phyloP scores from a whole-genome alignment of 768 basidiomycete genomes.

The Coprinellus micaceus region DNA sequence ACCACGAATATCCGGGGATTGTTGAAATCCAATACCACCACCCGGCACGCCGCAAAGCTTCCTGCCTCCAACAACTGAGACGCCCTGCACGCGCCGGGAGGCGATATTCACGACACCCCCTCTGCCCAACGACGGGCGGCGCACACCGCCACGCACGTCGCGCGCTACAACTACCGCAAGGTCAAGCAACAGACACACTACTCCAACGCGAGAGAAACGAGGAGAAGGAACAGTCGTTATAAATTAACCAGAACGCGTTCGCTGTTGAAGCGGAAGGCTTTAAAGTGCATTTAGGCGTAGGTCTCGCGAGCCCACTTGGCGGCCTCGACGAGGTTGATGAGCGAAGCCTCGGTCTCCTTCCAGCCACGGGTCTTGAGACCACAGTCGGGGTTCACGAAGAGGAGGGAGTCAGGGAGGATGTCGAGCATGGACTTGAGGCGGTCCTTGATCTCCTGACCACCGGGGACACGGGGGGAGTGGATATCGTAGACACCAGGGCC shows the following conservation, averaged over 20 bases:
- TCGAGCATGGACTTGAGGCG: slow-evolving; percentile 81
- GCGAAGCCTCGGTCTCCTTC: slow-evolving; percentile 93
- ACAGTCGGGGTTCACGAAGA: slow-evolving; percentile 96
- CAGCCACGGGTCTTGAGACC: slow-evolving; percentile 98
- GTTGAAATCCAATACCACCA: slow-evolving; percentile 74
- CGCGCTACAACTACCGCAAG: slow-evolving; percentile 51
- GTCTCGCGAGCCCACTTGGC: slow-evolving; percentile 90
- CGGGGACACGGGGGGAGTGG: slow-evolving; percentile 97
- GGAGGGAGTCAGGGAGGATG: slow-evolving; percentile 74
- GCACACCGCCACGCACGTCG: slow-evolving; percentile 19
- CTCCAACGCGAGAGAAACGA: neutral
- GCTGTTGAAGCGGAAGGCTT: slow-evolving; percentile 90
- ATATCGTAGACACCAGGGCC: slow-evolving; percentile 99
- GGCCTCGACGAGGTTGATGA: slow-evolving; percentile 82
- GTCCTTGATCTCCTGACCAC: slow-evolving; percentile 90
- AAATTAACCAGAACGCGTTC: slow-evolving; percentile 67
- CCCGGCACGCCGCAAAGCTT: slow-evolving; percentile 34
- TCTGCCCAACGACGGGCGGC: slow-evolving; percentile 11
- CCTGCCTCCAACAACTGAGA: slow-evolving; percentile 34
- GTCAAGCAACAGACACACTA: slow-evolving; percentile 37
- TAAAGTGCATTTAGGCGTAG: slow-evolving; percentile 57
- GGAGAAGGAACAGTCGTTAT: slow-evolving; percentile 22
- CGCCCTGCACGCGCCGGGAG: slow-evolving; percentile 34
- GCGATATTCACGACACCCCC: slow-evolving; percentile 30
- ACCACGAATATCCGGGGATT: slow-evolving; percentile 45